Base-by-base conservation (phyloP, 805 yeast genomes). In the Starmerella vaccinii region DNA sequence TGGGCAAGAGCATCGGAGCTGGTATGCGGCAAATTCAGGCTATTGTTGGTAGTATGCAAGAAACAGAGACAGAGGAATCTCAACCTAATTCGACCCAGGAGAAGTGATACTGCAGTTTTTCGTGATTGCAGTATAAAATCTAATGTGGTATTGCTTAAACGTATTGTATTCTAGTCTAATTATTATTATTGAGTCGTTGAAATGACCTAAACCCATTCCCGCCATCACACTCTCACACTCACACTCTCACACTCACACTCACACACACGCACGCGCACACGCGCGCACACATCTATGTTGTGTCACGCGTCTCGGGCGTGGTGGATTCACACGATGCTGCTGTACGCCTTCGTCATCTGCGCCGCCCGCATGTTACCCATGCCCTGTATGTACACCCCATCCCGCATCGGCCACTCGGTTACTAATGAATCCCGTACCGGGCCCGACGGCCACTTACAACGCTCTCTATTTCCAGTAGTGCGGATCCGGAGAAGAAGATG, bases 401-500 rank as follows among this genome's bases (percentile, higher is more conserved):
- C 15, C 15, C 16, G 33, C 15, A 10, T 16, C 33, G 38, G 15
- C 23, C 9, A 19, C 15, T 5, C 38, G 40, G 40, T 37, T 37
- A 37, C n/a, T 37, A 37, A 37, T 37, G 40, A 37, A 21, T 9
- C 16, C 41, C 41, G 41, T 22, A 38, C 27, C 41, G 41, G 38
- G 38, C 38, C 38, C 38, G 38, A 34, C 38, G 15, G n/a, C 32
- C 33, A 40, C 32, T 40, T 22, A 26, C 22, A 26, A 40, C 44
- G 26, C 33, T 40, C 33, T 15, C 22, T 40, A 27, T 27, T 40
- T n/a, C 38, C 38, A 16, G 13, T 15, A n/a, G 6, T 16, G 12
- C 18, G 7, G 33, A 24, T 26, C 16, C 8, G 16, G n/a, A 16
- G 16, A 19, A 27, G 35, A 27, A 41, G 35, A 57, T 59, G 92